Conservation (phyloP, 768 basidiomycete genomes). For the Suillus variegatus region DNA sequence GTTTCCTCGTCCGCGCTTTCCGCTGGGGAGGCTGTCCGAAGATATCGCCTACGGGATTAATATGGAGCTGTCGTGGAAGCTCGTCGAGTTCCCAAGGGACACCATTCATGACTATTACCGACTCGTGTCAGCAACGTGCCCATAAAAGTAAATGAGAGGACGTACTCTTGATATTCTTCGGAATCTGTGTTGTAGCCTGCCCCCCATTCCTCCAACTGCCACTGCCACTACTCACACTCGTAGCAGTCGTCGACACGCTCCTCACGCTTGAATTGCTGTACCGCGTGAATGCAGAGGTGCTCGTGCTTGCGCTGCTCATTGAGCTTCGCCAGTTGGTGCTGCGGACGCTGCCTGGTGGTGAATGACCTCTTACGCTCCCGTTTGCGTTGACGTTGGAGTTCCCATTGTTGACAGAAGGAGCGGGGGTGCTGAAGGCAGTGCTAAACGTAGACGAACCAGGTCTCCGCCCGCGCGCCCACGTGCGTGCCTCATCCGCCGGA, state of each 20-base stretch:
- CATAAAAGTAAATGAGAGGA: constrained; percentile 18
- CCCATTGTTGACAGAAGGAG: constrained; percentile 16
- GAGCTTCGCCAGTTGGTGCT: constrained; percentile 75
- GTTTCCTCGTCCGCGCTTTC: constrained; percentile 66
- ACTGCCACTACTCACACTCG: constrained; percentile 73
- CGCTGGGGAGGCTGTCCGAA: constrained; percentile 58
- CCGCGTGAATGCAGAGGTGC: constrained; percentile 61
- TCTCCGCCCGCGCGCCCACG: constrained; percentile 54
- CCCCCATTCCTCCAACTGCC: constrained; percentile 49
- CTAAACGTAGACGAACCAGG: constrained; percentile 21
- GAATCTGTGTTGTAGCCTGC: constrained; percentile 35
- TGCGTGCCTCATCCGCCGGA: constrained; percentile 43
- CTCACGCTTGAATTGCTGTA: constrained; percentile 71
- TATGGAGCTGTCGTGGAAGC: constrained; percentile 65
- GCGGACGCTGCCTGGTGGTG: constrained; percentile 10
- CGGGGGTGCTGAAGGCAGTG: constrained; percentile 17
- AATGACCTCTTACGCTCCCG: constrained; percentile 7
- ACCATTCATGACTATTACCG: constrained; percentile 64
- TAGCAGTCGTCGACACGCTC: constrained; percentile 79
- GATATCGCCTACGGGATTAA: constrained; percentile 61
- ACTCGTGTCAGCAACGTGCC: not conserved
- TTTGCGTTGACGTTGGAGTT: constrained; percentile 10
- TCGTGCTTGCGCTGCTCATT: constrained; percentile 68
- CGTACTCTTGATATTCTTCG: constrained; percentile 85
- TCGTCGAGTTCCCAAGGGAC: constrained; percentile 75